Percentiles rank a stretch among this genome's conserved stretches.
These are phyloP conservation scores for Phalaenopsis aphrodite DNA, from an alignment of 106 monocot genomes.

Conservation along the genomic window DNA sequence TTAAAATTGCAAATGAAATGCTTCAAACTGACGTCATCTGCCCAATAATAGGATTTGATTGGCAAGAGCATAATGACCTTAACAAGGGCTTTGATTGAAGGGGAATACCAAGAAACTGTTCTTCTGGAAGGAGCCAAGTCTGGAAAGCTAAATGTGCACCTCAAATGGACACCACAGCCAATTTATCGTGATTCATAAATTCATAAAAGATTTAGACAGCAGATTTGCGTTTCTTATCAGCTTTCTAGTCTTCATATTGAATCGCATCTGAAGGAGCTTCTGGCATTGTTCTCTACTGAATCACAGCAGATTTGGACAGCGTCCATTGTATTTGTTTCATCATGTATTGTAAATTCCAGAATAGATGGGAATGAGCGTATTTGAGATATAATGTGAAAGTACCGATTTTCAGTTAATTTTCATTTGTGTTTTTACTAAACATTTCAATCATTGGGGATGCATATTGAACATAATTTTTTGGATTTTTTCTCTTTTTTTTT, in stretches of 20 bases:
- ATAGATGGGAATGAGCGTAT: background rate
- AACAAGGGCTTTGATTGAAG: slow-evolving; percentile 77
- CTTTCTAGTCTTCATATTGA: no score
- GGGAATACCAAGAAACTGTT: slow-evolving; percentile 53
- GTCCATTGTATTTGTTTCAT: background rate
- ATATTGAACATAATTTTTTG: no score
- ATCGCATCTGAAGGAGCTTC: no score
- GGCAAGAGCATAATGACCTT: slow-evolving; percentile 85
- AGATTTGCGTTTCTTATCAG: background rate
- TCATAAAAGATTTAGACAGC: slow-evolving; percentile 6
- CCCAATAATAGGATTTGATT: slow-evolving; percentile 54
- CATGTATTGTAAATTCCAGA: background rate
- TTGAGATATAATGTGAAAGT: no score
- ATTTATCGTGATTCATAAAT: slow-evolving; percentile 58
- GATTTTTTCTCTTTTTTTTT: no score
- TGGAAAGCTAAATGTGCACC: slow-evolving; percentile 63
- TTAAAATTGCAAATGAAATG: background rate
- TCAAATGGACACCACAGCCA: slow-evolving; percentile 88
- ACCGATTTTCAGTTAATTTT: no score
- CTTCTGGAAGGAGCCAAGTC: slow-evolving; percentile 77
- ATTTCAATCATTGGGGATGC: no score
- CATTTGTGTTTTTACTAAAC: no score
- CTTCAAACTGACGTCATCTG: background rate
- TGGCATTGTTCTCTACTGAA: no score
- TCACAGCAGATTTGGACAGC: no score